Base-by-base conservation (phyloP, 2,329 filamentous ascomycete genomes). In the Aspergillus terreus region DNA sequence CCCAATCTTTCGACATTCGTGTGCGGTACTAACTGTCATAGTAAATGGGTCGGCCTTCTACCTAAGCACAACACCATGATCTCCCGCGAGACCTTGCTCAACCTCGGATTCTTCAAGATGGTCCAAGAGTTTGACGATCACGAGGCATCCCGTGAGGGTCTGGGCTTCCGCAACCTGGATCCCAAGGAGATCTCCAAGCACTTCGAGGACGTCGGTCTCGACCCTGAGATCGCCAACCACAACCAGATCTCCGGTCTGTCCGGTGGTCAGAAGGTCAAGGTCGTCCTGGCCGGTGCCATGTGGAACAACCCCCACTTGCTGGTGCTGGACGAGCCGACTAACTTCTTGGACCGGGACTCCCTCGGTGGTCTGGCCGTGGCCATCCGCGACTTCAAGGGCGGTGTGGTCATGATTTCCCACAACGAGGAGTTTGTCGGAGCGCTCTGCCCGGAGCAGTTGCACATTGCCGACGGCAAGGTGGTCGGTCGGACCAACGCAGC, bases 301-400 rank as follows among this genome's bases (percentile, higher is more conserved):
- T 96, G 92, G 92, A 96, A 97, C 78, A 97, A 97, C 79, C 94
- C 94, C 1, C 94, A 99, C 78, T 77, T 99, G 65, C 84, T 99
- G 55, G 94, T 99, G 45, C 86, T 99, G 21, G 94, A 99, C 81
- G 92, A 99, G 76, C 94, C 94, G 52, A 97, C 94, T 71, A 99
- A 99, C 79, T 99, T 96, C 82, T 85, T 99, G 79, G 94, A 99
- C 69, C 91, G 94, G 63, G 94, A 99, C 76, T 96, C 92, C 14
- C 86, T 99, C 15, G 95, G 94, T 67, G 94, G 92, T 72, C 83
- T 99, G 50, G 92, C 94, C n/a, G 91, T 96, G 38, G 94, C 94
- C 60, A 97, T 99, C 66, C 90, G 92, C 62, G 94, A 97, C 69
- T 99, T 95, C 84, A 95, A 91, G 78, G 94, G 94, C 61, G 94